Evolutionary conservation across 306 rosid genomes (phyloP).

Genomic region (Sophora flavescens): DNA sequence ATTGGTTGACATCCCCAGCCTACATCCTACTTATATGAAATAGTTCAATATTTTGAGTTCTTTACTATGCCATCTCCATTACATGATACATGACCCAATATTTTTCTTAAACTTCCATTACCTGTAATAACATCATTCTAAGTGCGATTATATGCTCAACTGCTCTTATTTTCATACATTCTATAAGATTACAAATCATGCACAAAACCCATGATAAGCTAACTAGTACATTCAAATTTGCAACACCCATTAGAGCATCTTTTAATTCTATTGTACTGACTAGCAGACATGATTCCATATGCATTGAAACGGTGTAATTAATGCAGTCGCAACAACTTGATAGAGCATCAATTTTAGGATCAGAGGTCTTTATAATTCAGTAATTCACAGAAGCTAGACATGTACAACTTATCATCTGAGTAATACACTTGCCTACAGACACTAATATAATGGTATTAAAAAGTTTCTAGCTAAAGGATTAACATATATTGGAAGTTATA

Average conservation of each 20-base stretch:
- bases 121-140: background rate
- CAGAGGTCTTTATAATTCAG: background rate
- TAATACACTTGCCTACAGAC: background rate
- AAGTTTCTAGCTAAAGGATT: constrained; percentile 14
- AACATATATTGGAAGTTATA: background rate
- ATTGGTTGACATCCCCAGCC: background rate
- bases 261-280: background rate
- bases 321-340: constrained; percentile 6
- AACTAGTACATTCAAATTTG: background rate
- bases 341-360: background rate
- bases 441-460: background rate
- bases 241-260: background rate
- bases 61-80: constrained; percentile 5
- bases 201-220: background rate
- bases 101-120: constrained; percentile 3
- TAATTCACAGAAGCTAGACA: background rate
- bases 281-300: background rate
- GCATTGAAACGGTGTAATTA: constrained; percentile 13
- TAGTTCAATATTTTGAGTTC: background rate
- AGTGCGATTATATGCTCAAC: background rate
- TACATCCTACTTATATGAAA: background rate
- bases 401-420: background rate
- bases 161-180: background rate
- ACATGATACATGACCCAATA: constrained; percentile 8
- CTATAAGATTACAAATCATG: background rate